A percentile compares a stretch with the other conserved stretches of the same genome.
Evolutionary conservation across 2,329 filamentous ascomycete species (phyloP).

Genomic region (Curvularia sp.): DNA sequence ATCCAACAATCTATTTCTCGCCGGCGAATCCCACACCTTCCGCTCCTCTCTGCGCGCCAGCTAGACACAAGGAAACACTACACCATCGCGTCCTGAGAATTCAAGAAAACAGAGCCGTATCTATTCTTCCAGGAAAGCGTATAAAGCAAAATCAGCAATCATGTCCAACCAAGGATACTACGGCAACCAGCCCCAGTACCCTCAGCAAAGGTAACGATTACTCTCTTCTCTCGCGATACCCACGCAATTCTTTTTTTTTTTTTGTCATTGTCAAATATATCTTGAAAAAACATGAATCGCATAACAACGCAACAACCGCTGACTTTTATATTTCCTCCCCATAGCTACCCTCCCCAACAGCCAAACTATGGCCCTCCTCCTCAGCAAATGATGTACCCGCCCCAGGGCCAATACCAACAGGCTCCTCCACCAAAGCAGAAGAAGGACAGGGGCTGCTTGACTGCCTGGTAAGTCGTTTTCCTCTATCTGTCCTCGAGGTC

Average conservation of each 20-base stretch:
- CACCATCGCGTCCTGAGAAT: background rate
- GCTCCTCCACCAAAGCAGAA: conserved; percentile 55
- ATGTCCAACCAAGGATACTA: conserved; percentile 51
- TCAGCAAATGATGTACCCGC: conserved; percentile 37
- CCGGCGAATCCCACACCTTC: background rate
- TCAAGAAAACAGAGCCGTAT: background rate
- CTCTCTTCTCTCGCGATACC: background rate
- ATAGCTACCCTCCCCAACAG: conserved; percentile 35
- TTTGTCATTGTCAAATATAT: background rate
- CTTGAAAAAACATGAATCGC: background rate
- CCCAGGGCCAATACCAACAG: conserved; percentile 52
- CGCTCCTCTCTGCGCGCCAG: background rate
- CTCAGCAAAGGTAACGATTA: conserved; percentile 42
- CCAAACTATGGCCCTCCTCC: conserved; percentile 36
- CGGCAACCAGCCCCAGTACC: conserved; percentile 41
- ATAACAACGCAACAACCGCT: background rate
- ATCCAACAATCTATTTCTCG: background rate
- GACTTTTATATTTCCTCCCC: background rate
- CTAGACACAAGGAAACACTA: background rate
- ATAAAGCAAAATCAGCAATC: conserved; percentile 18
- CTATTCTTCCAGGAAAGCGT: no score
- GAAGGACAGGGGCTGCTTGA: conserved; percentile 50
- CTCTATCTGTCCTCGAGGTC: conserved; percentile 28
- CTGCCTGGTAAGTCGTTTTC: conserved; percentile 34
- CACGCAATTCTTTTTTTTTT: background rate